Conservation (phyloP, 768 basidiomycete genomes). For the Tylopilus sp. region DNA sequence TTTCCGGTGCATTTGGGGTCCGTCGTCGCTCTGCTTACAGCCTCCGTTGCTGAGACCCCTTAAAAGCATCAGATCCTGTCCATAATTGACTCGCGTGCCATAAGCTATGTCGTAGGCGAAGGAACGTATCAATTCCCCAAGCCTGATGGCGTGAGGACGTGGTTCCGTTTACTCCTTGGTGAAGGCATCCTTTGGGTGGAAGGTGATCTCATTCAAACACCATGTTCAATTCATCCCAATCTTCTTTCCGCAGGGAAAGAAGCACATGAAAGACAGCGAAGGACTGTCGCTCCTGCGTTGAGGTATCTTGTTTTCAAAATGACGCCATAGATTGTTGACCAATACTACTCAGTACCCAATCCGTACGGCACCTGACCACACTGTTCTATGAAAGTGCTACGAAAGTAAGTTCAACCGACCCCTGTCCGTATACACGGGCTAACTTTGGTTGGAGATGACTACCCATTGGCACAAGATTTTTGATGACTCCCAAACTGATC, state of each 20-base stretch:
- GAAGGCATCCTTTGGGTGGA: conserved; percentile 67
- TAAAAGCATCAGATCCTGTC: conserved; percentile 55
- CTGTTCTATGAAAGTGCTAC: conserved; percentile 55
- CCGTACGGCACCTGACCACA: conserved; percentile 47
- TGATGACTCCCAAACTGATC: conserved; percentile 37
- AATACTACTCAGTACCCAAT: conserved; percentile 42
- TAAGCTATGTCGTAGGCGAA: conserved; percentile 52
- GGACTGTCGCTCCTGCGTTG: conserved; percentile 51
- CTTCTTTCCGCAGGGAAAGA: conserved; percentile 40
- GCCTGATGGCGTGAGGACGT: conserved; percentile 57
- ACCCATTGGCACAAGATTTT: conserved; percentile 47
- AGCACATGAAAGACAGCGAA: conserved; percentile 54
- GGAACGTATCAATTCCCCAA: conserved; percentile 59
- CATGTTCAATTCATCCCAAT: conserved; percentile 4
- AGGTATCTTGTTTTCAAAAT: conserved; percentile 36
- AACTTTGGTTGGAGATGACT: conserved; percentile 34
- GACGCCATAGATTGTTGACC: background rate
- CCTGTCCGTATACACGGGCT: background rate
- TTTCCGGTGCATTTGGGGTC: conserved; percentile 58
- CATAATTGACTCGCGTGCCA: conserved; percentile 51
- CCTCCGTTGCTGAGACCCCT: conserved; percentile 10
- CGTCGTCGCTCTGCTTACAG: background rate
- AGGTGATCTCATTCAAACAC: conserved; percentile 35
- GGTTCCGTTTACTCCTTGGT: conserved; percentile 60
- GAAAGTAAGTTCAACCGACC: conserved; percentile 24